Conservation (phyloP, 2,329 filamentous ascomycete genomes). For the Pestalotiopsis fici region DNA sequence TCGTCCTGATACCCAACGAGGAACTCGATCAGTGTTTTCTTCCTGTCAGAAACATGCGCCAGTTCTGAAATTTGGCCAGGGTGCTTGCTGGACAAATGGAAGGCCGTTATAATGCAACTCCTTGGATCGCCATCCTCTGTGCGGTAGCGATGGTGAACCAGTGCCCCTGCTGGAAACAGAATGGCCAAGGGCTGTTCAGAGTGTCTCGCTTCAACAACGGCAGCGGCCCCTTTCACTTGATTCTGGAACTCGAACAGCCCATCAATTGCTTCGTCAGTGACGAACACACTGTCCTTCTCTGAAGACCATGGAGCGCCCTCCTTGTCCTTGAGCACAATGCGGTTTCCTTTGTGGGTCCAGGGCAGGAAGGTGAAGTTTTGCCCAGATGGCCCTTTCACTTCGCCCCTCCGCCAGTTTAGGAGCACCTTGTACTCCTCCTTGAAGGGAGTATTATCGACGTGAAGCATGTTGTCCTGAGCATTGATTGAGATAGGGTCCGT, state of each 20-base stretch:
- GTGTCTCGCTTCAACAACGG: not conserved
- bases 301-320: not conserved
- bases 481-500: not conserved
- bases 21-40: not conserved
- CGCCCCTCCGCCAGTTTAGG: not conserved
- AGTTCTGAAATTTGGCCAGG: too few species aligned
- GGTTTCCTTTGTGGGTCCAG: not conserved
- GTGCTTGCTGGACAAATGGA: not conserved
- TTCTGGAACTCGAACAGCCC: not conserved
- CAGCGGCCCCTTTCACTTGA: not conserved
- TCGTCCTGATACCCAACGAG: not conserved
- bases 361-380: constrained; percentile 4
- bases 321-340: not conserved
- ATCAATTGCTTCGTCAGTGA: not conserved
- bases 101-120: constrained; percentile 1
- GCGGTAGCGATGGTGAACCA: constrained; percentile 1
- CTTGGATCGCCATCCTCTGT: not conserved
- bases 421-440: not conserved
- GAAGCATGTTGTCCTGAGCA: constrained; percentile 6
- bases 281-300: not conserved
- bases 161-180: not conserved
- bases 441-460: constrained; percentile 3
- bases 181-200: not conserved
- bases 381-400: not conserved
- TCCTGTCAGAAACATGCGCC: too few species aligned